These are phyloP conservation scores for Leishmania aethiopica DNA, from an alignment of 208 protist genomes.

Conservation along the genomic window DNA sequence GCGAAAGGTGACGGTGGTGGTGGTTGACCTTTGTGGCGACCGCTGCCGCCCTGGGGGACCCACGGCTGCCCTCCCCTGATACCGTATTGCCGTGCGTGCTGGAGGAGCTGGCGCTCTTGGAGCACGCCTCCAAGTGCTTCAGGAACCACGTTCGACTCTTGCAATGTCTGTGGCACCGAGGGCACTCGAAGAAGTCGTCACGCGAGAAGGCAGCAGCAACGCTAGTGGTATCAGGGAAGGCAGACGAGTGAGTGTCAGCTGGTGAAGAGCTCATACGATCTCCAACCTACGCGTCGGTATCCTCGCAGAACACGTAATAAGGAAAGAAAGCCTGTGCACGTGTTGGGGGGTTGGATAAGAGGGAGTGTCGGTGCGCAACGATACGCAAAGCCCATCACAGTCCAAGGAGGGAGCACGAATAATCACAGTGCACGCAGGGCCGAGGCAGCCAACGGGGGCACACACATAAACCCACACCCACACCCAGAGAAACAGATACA, in stretches of 20 bases:
- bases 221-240: constrained; percentile 3
- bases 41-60: neutral
- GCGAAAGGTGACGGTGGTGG: constrained; percentile 6
- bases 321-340: neutral
- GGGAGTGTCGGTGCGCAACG: neutral
- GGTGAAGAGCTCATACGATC: constrained; percentile 18
- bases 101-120: constrained; percentile 4
- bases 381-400: neutral
- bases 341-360: neutral
- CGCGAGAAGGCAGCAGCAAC: neutral
- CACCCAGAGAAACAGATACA: neutral
- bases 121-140: constrained; percentile 33
- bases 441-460: neutral
- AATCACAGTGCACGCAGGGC: neutral
- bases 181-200: constrained; percentile 24
- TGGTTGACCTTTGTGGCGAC: neutral
- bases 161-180: constrained; percentile 24
- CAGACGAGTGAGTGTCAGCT: constrained; percentile 2
- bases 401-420: no score
- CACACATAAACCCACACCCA: no score
- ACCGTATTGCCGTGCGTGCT: neutral
- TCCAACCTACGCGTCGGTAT: neutral
- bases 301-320: neutral
- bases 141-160: constrained; percentile 34
- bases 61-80: constrained; percentile 16